phyloP scores from a whole-genome alignment of 768 basidiomycete genomes.

The Pholiota microspora region DNA sequence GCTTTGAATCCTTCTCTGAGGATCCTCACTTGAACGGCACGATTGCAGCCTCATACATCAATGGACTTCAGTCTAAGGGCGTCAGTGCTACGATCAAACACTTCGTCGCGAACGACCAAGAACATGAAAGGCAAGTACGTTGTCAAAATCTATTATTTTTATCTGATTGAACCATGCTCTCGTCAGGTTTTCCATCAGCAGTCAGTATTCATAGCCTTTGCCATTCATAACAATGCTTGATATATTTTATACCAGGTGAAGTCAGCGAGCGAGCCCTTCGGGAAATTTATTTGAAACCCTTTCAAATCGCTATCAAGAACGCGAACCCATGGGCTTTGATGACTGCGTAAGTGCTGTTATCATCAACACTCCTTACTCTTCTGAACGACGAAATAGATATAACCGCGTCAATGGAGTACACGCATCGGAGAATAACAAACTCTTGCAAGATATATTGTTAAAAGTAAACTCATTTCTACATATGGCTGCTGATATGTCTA shows the following conservation, averaged over 20 bases:
- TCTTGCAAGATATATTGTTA: constrained; percentile 53
- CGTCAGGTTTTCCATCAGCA: constrained; percentile 42
- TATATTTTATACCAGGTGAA: constrained; percentile 30
- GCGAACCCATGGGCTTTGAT: constrained; percentile 59
- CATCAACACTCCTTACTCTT: not conserved
- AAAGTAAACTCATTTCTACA: constrained; percentile 25
- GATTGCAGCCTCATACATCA: constrained; percentile 59
- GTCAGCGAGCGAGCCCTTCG: constrained; percentile 58
- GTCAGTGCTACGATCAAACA: constrained; percentile 66
- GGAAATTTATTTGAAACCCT: constrained; percentile 65
- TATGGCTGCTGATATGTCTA: not conserved
- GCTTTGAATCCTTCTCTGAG: constrained; percentile 65
- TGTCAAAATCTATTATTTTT: not conserved
- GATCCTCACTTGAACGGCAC: constrained; percentile 56
- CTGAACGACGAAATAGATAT: constrained; percentile 34
- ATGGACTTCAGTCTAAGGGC: constrained; percentile 57
- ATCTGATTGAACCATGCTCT: not conserved
- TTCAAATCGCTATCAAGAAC: constrained; percentile 56
- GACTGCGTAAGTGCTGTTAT: constrained; percentile 41
- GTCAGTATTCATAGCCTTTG: constrained; percentile 23
- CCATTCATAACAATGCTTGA: not conserved
- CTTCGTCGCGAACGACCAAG: constrained; percentile 62
- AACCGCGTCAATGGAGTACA: constrained; percentile 62
- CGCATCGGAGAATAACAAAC: constrained; percentile 48
- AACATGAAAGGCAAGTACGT: constrained; percentile 42